Evolutionary conservation across 805 yeast species (phyloP), one percentile per base, ranked within the genome.

Genomic region (Wickerhamomyces strasburgensis): DNA sequence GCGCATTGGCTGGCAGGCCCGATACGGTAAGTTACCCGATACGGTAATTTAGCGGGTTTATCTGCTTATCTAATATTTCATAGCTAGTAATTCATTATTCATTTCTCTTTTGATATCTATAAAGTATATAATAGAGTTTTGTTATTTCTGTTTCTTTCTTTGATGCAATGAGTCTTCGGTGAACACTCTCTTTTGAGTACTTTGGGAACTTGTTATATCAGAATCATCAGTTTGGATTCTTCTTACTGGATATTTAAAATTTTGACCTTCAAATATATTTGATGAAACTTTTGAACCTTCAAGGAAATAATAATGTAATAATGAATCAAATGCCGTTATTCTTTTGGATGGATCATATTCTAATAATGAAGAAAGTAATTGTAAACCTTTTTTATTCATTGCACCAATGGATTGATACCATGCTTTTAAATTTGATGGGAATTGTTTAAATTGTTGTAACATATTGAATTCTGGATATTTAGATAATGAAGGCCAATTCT

Each of bases 331-430:
- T 0, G 98, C 96, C 17, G 90, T 84, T 29, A 89, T 61, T 44
- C 98, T 66, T 17, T 66, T 67, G 6, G 79, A 68, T 0, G 98
- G 98, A 54, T 93, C 96, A 57, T 88, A 93, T 41, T 75, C 83
- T 35, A 93, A 60, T 27, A 93, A 56, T 29, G 73, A 72, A 26
- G 73, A 64, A 19, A 90, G 61, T 19, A 90, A 62, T 39, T 75
- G 73, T 15, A 84, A 67, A 29, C 95, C 88, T 47, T 69, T 69
- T 39, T 73, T 74, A 54, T 82, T 84, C 5, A 77, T 65, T 0
- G 86, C 90, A 11, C 95, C 94, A 19, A 84, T 78, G 2, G 85
- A 70, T 43, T 81, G 84, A 57, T 82, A 90, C 98, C 98, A 93
- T 10, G 80, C 77, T 28, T 76, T 76, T 27, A 93, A 62, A 50